A percentile compares a stretch with the other conserved stretches of the same genome.
These are phyloP conservation scores for Citrus hindsii DNA, from an alignment of 345 rosid species.

Conservation along the genomic window DNA sequence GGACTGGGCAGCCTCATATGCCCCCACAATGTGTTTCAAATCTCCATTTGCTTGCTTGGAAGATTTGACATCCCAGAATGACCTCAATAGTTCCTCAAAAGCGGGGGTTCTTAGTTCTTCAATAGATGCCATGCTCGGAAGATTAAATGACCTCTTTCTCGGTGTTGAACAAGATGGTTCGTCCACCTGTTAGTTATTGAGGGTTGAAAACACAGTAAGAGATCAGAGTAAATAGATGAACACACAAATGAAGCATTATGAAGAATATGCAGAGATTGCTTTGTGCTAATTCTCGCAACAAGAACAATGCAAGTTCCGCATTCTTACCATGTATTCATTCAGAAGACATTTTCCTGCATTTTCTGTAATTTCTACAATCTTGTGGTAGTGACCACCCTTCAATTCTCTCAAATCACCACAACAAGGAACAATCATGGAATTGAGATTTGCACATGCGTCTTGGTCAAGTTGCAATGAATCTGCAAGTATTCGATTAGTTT, in stretches of 20 bases:
- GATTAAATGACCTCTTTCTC: conserved; percentile 65
- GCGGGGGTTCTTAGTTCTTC: conserved; percentile 91
- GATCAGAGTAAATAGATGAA: background rate
- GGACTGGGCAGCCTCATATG: conserved; percentile 63
- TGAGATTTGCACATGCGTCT: conserved; percentile 74
- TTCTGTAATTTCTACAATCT: conserved; percentile 75
- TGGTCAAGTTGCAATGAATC: conserved; percentile 89
- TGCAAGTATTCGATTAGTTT: conserved; percentile 28
- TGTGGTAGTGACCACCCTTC: conserved; percentile 83
- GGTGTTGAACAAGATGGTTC: conserved; percentile 94
- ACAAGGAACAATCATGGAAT: conserved; percentile 82
- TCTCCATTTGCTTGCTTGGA: conserved; percentile 76
- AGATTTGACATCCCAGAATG: conserved; percentile 64
- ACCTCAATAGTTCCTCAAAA: conserved; percentile 71
- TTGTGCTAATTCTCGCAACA: too few relatives aligned
- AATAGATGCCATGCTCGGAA: conserved; percentile 69
- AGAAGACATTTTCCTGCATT: conserved; percentile 89
- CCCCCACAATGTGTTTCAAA: conserved; percentile 45
- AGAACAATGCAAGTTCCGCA: background rate
- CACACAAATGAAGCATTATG: background rate
- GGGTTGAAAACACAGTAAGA: background rate
- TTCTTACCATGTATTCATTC: conserved; percentile 73
- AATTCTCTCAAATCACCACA: conserved; percentile 75
- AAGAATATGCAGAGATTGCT: too few relatives aligned
- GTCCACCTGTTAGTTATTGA: conserved; percentile 53